These are phyloP conservation scores for Erodium maritimum DNA, from an alignment of 345 rosid species.

Conservation along the genomic window DNA sequence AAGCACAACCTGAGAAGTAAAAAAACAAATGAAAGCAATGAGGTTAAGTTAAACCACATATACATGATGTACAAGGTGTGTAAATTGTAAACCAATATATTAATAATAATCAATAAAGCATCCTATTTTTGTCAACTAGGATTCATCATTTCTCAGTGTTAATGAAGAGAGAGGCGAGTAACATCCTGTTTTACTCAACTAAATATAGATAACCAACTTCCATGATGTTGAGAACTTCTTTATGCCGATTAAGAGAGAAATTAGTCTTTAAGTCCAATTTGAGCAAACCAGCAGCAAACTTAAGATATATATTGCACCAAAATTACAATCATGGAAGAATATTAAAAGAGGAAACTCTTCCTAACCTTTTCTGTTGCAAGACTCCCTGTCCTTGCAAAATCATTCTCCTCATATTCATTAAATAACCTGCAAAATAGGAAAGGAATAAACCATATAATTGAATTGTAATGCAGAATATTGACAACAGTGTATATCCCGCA, in stretches of 20 bases:
- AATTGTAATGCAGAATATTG: not conserved
- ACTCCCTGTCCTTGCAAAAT: slow-evolving; percentile 84
- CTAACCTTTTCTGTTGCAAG: slow-evolving; percentile 60
- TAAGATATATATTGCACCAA: too few species aligned
- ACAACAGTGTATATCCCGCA: too few species aligned
- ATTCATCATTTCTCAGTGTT: too few species aligned
- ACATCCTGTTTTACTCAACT: too few species aligned
- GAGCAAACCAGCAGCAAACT: too few species aligned
- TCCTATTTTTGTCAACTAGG: too few species aligned
- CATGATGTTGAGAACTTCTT: too few species aligned
- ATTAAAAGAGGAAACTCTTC: not conserved
- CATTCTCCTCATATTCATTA: slow-evolving; percentile 62
- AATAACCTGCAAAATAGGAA: slow-evolving; percentile 43
- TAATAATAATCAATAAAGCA: too few species aligned
- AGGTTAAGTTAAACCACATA: not conserved
- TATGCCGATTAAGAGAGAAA: too few species aligned
- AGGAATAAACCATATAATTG: not conserved
- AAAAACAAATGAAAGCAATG: slow-evolving; percentile 4
- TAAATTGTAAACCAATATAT: not conserved
- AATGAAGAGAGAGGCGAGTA: too few species aligned
- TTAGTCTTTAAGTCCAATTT: too few species aligned
- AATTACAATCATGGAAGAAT: not conserved
- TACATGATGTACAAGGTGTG: not conserved
- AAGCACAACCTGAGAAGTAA: slow-evolving; percentile 52
- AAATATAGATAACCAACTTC: too few species aligned